These are phyloP conservation scores for Starmera pachycereana DNA, from an alignment of 805 yeast species.

Conservation along the genomic window DNA sequence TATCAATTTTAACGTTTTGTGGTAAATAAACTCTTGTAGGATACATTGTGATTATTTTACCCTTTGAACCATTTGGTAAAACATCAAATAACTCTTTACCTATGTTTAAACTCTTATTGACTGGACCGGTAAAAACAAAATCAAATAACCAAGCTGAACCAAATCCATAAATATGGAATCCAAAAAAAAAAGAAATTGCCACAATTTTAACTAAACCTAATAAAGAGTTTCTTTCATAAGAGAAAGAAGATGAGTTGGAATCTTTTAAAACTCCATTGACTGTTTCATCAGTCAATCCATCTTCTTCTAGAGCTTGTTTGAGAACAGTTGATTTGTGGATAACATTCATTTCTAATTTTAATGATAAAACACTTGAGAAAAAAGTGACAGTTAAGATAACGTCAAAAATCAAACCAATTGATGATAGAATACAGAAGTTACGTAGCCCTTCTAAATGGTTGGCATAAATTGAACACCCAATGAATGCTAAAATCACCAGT, in stretches of 20 bases:
- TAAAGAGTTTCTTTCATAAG: constrained; percentile 27
- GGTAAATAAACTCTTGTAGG: constrained; percentile 52
- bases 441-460: constrained; percentile 61
- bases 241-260: constrained; percentile 13
- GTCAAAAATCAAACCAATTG: constrained; percentile 63
- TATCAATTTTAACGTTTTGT: constrained; percentile 39
- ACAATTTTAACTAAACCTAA: constrained; percentile 51
- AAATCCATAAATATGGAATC: constrained; percentile 56
- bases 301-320: constrained; percentile 81
- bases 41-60: constrained; percentile 47
- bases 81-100: constrained; percentile 16
- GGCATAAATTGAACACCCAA: constrained; percentile 54
- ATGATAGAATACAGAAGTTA: constrained; percentile 70
- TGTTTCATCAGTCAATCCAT: constrained; percentile 67
- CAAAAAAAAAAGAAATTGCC: constrained; percentile 47
- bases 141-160: constrained; percentile 64
- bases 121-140: constrained; percentile 22
- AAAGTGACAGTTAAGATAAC: constrained; percentile 67
- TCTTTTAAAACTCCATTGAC: constrained; percentile 55
- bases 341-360: constrained; percentile 80
- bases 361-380: constrained; percentile 70
- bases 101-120: constrained; percentile 11
- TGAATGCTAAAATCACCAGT: constrained; percentile 60
- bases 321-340: constrained; percentile 75
- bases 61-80: constrained; percentile 29